A percentile compares a stretch with the other conserved stretches of the same genome.
Conservation (phyloP, 2,329 filamentous ascomycete genomes). For the Trichothecium roseum region DNA sequence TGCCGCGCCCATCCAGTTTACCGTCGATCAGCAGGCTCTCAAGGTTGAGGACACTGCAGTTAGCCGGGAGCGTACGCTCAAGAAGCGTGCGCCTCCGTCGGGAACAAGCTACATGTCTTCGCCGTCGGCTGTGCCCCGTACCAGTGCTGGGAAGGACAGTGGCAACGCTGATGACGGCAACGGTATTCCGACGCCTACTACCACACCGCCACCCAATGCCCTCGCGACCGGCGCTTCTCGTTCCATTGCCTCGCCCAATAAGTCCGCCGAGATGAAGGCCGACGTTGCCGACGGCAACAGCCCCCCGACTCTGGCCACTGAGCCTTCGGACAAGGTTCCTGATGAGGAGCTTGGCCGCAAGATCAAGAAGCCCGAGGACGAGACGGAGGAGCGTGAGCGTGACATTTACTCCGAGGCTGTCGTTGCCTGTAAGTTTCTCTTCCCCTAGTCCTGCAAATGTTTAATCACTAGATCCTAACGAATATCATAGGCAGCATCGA, state of each 20-base stretch:
- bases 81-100: slow-evolving; percentile 58
- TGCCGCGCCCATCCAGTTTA: slow-evolving; percentile 96
- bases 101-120: slow-evolving; percentile 45
- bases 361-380: slow-evolving; percentile 47
- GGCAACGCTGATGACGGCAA: slow-evolving; percentile 40
- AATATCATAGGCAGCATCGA: slow-evolving; percentile 69
- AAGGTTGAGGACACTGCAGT: slow-evolving; percentile 77
- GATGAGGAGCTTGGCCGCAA: slow-evolving; percentile 55
- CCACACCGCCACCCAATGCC: slow-evolving; percentile 48
- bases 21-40: slow-evolving; percentile 91
- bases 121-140: slow-evolving; percentile 53
- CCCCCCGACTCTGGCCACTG: slow-evolving; percentile 65
- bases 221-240: slow-evolving; percentile 27
- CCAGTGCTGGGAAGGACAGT: slow-evolving; percentile 49
- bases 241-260: slow-evolving; percentile 46
- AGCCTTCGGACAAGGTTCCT: slow-evolving; percentile 52
- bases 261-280: slow-evolving; percentile 62
- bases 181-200: slow-evolving; percentile 58
- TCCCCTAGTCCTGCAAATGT: not conserved
- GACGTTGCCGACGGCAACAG: slow-evolving; percentile 69
- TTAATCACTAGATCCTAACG: slow-evolving; percentile 19
- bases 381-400: slow-evolving; percentile 65
- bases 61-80: slow-evolving; percentile 50
- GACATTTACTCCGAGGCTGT: slow-evolving; percentile 96
- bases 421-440: slow-evolving; percentile 65